Base-by-base conservation (phyloP, 495 filamentous ascomycete genomes). In the Daldinia caldariorum region DNA sequence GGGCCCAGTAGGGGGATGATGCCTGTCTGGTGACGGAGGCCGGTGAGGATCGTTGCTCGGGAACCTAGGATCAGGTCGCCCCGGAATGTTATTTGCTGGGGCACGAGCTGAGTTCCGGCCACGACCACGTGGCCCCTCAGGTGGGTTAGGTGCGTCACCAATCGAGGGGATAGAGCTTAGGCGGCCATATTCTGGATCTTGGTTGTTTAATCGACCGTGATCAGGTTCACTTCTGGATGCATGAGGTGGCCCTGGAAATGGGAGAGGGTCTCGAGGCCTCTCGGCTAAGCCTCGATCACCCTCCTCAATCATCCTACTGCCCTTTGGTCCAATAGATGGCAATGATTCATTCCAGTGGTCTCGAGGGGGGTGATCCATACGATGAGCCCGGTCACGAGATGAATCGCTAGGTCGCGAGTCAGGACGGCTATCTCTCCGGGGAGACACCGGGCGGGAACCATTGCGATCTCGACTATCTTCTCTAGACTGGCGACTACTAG, bases 51-150 rank as follows among this genome's bases (percentile, higher is more conserved):
- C 81, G 14, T 62, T 69, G 14, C 51, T 49, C 13, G 75, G 53
- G 50, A 80, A 80, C 26, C 83, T 71, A 51, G 69, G 69, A 47
- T 85, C 80, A 2, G 73, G 72, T 35, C 79, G 76, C 49, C 74
- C 66, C 58, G 79, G 75, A 18, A 77, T 77, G 8, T 72, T 75
- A 41, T 76, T 80, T 20, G 60, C 47, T n/a, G 78, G 69, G 14
- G 67, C 68, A 34, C 82, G 79, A 54, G 72, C 63, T 6, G 77
- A 71, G 55, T 79, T 80, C 47, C 83, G 78, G 12, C 83, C 82
- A 67, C 83, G 80, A 16, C 85, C 84, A 45, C 91, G 83, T 2
- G 93, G 93, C 0, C 92, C 93, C 26, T 88, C 89, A 0, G 93
- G 92, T 49, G 89, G 86, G 49, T 89, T 88, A 7, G 83, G 74